phyloP scores from a whole-genome alignment of 2,329 filamentous ascomycete genomes.

The Westerdykella sp. region DNA sequence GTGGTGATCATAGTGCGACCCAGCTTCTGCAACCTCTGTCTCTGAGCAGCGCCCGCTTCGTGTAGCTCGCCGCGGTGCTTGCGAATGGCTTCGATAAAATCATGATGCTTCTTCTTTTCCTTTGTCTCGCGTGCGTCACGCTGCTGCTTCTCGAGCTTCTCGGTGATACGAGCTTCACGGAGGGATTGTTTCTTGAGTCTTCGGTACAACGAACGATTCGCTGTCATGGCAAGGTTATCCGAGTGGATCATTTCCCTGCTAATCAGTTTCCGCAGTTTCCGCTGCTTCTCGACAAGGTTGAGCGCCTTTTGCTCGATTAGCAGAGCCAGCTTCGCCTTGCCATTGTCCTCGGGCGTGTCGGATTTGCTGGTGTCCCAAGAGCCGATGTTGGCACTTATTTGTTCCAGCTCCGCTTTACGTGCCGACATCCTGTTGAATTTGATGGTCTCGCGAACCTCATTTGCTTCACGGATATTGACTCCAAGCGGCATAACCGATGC shows the following conservation, averaged over 20 bases:
- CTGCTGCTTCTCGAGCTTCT: conserved; percentile 98
- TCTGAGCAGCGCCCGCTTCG: conserved; percentile 60
- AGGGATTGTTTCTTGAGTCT: conserved; percentile 96
- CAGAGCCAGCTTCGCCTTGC: conserved; percentile 74
- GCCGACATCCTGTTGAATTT: conserved; percentile 86
- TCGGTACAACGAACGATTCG: conserved; percentile 83
- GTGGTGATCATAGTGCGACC: conserved; percentile 83
- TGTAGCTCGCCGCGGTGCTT: conserved; percentile 74
- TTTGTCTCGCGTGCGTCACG: conserved; percentile 91
- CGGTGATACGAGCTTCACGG: conserved; percentile 90
- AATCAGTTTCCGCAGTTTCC: conserved; percentile 76
- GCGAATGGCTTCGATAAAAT: conserved; percentile 83
- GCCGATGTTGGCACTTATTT: conserved; percentile 75
- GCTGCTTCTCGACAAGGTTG: conserved; percentile 80
- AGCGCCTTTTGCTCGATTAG: conserved; percentile 95
- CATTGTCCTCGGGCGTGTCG: conserved; percentile 65
- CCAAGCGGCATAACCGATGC: conserved; percentile 85
- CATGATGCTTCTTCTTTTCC: conserved; percentile 94
- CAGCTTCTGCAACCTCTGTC: conserved; percentile 73
- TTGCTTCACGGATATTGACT: conserved; percentile 66
- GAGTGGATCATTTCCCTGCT: conserved; percentile 90
- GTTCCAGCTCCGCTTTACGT: conserved; percentile 76
- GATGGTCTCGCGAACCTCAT: conserved; percentile 80
- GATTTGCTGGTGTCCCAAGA: conserved; percentile 73
- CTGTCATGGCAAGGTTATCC: conserved; percentile 94